These are phyloP conservation scores for Rhynchospora tenuis DNA, from an alignment of 176 grass and related monocot genomes.

Conservation along the genomic window DNA sequence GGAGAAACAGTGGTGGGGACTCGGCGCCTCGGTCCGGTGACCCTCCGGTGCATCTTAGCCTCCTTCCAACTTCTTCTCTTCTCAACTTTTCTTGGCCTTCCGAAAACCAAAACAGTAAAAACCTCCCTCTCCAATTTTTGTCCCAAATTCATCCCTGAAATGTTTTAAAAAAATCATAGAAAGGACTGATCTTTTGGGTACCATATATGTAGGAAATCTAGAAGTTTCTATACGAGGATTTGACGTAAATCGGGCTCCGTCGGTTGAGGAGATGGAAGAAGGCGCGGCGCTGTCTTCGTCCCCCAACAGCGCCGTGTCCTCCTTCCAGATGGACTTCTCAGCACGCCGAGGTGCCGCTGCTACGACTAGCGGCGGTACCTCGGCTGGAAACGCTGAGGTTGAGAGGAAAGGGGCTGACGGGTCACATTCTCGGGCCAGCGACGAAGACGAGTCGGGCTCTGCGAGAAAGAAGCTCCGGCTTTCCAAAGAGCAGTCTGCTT, in stretches of 20 bases:
- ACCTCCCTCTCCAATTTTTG: not conserved
- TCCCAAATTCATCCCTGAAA: not conserved
- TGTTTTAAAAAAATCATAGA: not conserved
- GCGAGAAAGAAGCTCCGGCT: conserved; percentile 83
- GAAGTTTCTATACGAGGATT: conserved; percentile 42
- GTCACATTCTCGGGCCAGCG: conserved; percentile 54
- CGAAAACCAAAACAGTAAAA: conserved; percentile 7
- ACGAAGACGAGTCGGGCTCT: conserved; percentile 66
- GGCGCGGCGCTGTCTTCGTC: conserved; percentile 47
- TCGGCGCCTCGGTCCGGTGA: conserved; percentile 29
- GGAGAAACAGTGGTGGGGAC: not conserved
- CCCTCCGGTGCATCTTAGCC: conserved; percentile 41
- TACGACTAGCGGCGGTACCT: not conserved
- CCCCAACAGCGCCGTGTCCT: conserved; percentile 61
- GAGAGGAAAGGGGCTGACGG: conserved; percentile 27
- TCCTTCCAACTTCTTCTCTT: conserved; percentile 30
- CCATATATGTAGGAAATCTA: conserved; percentile 27
- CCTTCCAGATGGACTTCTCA: conserved; percentile 51
- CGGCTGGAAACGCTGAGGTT: not conserved
- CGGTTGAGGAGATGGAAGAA: conserved; percentile 27
- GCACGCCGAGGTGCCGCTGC: not conserved
- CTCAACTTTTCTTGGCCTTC: conserved; percentile 43
- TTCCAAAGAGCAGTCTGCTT: conserved; percentile 86
- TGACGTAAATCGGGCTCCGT: conserved; percentile 62
- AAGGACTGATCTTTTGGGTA: not conserved